Evolutionary conservation across 805 yeast genomes (phyloP).

Genomic region (Candida morakotiae): DNA sequence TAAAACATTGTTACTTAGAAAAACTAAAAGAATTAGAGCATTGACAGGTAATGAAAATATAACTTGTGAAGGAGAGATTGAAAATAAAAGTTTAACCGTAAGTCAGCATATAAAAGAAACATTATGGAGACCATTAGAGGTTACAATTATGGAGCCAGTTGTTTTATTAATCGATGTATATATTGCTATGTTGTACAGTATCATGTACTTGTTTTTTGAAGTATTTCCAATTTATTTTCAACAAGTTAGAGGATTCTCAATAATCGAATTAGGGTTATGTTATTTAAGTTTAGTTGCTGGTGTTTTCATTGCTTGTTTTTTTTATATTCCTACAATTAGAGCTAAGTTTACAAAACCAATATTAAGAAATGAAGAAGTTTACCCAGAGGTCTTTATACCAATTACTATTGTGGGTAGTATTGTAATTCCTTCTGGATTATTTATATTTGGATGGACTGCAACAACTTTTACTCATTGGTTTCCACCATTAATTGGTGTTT

Average conservation of each 20-base stretch:
- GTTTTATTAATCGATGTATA: conserved; percentile 49
- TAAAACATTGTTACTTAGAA: conserved; percentile 41
- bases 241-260: conserved; percentile 42
- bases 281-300: conserved; percentile 49
- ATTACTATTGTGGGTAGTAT: conserved; percentile 38
- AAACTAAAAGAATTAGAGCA: conserved; percentile 45
- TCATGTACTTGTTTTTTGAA: conserved; percentile 55
- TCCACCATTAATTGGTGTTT: conserved; percentile 42
- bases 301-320: conserved; percentile 31
- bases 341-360: conserved; percentile 17
- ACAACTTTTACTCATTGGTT: conserved; percentile 43
- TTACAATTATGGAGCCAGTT: conserved; percentile 52
- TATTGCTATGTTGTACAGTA: conserved; percentile 49
- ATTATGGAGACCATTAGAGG: conserved; percentile 46
- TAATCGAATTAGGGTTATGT: conserved; percentile 46
- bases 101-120: conserved; percentile 23
- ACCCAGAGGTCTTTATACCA: conserved; percentile 43
- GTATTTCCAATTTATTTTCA: conserved; percentile 55
- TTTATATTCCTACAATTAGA: conserved; percentile 24
- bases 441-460: conserved; percentile 51
- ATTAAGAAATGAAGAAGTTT: conserved; percentile 20
- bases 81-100: conserved; percentile 18
- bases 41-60: conserved; percentile 46
- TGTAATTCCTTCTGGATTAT: conserved; percentile 37
- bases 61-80: conserved; percentile 36